phyloP scores from a whole-genome alignment of 768 basidiomycete species.

The Boletus eberwhitei region DNA sequence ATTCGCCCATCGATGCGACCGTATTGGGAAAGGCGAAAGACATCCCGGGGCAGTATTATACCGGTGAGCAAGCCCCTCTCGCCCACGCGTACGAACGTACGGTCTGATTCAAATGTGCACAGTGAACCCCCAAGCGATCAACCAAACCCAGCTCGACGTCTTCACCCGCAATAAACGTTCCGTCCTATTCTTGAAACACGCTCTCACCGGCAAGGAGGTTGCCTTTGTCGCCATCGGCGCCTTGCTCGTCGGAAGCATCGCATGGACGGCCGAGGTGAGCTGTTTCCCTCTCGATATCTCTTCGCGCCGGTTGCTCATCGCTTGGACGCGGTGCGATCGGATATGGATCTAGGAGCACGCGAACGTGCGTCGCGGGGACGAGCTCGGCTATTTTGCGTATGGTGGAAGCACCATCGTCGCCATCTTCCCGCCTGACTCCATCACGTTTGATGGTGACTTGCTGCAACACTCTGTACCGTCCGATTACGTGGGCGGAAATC shows the following conservation, averaged over 20 bases:
- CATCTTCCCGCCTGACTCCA: conserved; percentile 52
- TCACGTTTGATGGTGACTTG: conserved; percentile 63
- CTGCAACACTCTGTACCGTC: conserved; percentile 44
- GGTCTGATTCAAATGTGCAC: not conserved
- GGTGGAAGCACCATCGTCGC: conserved; percentile 72
- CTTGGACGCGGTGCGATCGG: not conserved
- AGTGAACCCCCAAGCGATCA: conserved; percentile 80
- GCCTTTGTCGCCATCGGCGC: conserved; percentile 79
- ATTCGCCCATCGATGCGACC: conserved; percentile 60
- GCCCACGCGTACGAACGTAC: not conserved
- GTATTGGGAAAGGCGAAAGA: conserved; percentile 40
- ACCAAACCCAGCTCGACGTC: conserved; percentile 60
- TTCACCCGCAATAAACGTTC: conserved; percentile 63
- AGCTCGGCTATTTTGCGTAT: conserved; percentile 67
- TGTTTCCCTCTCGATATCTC: not conserved
- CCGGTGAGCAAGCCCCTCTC: conserved; percentile 35
- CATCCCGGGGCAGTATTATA: conserved; percentile 59
- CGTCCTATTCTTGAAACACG: conserved; percentile 50
- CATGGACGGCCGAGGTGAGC: conserved; percentile 47
- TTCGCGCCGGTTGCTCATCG: not conserved
- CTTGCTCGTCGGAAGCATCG: conserved; percentile 74
- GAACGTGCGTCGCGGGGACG: conserved; percentile 59
- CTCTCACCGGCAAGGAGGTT: conserved; percentile 43
- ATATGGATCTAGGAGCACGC: conserved; percentile 37
- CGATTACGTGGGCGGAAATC: conserved; percentile 9